These are phyloP conservation scores for Diaporthe sp. DNA, from an alignment of 2,329 filamentous ascomycete species.

Conservation along the genomic window DNA sequence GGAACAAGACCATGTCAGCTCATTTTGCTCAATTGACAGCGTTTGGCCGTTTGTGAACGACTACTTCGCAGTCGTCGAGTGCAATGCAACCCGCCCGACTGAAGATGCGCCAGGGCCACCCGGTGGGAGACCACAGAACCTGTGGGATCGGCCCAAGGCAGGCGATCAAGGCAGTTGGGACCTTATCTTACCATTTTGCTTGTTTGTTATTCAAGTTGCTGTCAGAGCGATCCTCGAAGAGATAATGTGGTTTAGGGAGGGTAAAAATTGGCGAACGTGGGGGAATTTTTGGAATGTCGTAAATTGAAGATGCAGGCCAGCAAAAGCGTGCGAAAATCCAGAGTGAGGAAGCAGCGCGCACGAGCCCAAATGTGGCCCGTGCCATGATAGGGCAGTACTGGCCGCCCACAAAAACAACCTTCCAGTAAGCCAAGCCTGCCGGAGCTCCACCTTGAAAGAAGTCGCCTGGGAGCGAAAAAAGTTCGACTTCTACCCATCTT, in stretches of 20 bases:
- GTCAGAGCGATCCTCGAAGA: slow-evolving; percentile 79
- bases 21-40: slow-evolving; percentile 38
- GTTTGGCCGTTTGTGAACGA: slow-evolving; percentile 33
- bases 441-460: slow-evolving; percentile 42
- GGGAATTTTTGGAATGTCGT: slow-evolving; percentile 44
- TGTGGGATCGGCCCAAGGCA: neutral
- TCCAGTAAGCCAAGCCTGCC: slow-evolving; percentile 18
- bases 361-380: neutral
- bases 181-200: slow-evolving; percentile 71
- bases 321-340: slow-evolving; percentile 39
- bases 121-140: neutral
- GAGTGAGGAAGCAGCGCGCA: slow-evolving; percentile 4
- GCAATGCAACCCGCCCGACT: slow-evolving; percentile 8
- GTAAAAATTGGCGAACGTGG: slow-evolving; percentile 40
- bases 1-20: slow-evolving; percentile 43
- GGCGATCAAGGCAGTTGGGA: slow-evolving; percentile 31
- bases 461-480: slow-evolving; percentile 44
- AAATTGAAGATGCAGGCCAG: slow-evolving; percentile 36
- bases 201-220: slow-evolving; percentile 61
- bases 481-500: slow-evolving; percentile 25
- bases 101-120: slow-evolving; percentile 20
- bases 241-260: slow-evolving; percentile 46
- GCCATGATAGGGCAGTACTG: slow-evolving; percentile 29
- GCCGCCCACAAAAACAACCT: slow-evolving; percentile 38
- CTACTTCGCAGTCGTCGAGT: slow-evolving; percentile 10